Base-by-base conservation (phyloP, 495 filamentous ascomycete genomes). In the Aspergillus taichungensis region DNA sequence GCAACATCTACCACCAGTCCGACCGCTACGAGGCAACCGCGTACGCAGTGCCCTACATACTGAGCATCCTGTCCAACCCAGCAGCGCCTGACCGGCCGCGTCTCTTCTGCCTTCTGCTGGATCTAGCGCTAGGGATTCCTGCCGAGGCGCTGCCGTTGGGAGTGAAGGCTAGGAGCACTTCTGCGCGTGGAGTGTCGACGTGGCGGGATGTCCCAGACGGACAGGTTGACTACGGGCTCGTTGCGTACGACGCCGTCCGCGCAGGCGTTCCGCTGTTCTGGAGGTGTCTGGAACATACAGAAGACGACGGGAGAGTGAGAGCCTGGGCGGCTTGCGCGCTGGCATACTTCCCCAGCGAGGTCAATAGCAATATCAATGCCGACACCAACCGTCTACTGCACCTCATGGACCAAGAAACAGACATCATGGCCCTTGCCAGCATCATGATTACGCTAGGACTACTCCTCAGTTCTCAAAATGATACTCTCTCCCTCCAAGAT, bases 11-110 rank as follows among this genome's bases (percentile, higher is more conserved):
- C 30, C 40, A 42, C 40, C 40, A 42, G 18, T 11, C 28, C 3
- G 33, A 28, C 30, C 40, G 40, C 27, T 42, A 42, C 30, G 27
- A 31, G 32, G 40, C 40, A 33, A 42, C 40, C 28, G 29, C 40
- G 28, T 9, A 42, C 30, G 40, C 40, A 10, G 40, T 42, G 8
- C 40, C 40, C 6, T 42, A 42, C 13, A 28, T 42, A 5, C 40
- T 42, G 0, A 12, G 32, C 6, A 31, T 42, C 14, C 10, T 42
- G 2, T 7, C 13, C 28, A 33, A 42, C 40, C 27, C 27, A 8
- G 6, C 40, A 6, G 33, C 40, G 6, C 40, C 40, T 6, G 40
- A 24, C 27, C 40, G 40, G 2, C n/a, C 27, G n/a, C 8, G 8
- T 2, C 3, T 42, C 3, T 14, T 42, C 18, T 32, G 30, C 29